Evolutionary conservation across 129 eudicot species (phyloP).

Genomic region (Flaveria ramosissima): DNA sequence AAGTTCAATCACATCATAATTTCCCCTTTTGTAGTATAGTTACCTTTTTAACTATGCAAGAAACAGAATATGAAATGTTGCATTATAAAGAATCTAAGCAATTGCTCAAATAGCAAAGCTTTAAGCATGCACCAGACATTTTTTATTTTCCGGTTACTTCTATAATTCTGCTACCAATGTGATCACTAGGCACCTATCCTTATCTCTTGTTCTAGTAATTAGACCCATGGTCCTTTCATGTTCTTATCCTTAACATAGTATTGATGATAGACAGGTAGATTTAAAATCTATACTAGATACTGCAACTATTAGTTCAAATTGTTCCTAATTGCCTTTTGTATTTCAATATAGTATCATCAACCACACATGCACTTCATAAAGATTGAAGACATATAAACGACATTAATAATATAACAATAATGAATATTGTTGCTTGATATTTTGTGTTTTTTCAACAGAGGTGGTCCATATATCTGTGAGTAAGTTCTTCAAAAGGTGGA

Average conservation of each 20-base stretch:
- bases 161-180: background rate
- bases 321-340: background rate
- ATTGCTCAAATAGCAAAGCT: constrained; percentile 11
- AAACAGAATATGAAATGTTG: background rate
- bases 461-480: background rate
- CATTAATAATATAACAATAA: background rate
- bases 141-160: background rate
- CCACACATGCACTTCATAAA: constrained; percentile 7
- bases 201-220: background rate
- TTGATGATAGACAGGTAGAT: background rate
- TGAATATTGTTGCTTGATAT: background rate
- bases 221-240: background rate
- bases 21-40: background rate
- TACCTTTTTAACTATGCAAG: background rate
- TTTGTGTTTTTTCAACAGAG: background rate
- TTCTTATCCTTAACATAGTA: background rate
- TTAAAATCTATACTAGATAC: background rate
- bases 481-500: constrained; percentile 1
- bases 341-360: background rate
- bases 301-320: background rate
- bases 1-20: constrained; percentile 7
- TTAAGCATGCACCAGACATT: background rate
- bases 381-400: background rate
- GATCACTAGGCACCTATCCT: background rate
- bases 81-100: background rate